A percentile compares a stretch with the other conserved stretches of the same genome.
Conservation (phyloP, 1,284 basidiomycete genomes). For the Pseudomicrostroma phylloplanum region DNA sequence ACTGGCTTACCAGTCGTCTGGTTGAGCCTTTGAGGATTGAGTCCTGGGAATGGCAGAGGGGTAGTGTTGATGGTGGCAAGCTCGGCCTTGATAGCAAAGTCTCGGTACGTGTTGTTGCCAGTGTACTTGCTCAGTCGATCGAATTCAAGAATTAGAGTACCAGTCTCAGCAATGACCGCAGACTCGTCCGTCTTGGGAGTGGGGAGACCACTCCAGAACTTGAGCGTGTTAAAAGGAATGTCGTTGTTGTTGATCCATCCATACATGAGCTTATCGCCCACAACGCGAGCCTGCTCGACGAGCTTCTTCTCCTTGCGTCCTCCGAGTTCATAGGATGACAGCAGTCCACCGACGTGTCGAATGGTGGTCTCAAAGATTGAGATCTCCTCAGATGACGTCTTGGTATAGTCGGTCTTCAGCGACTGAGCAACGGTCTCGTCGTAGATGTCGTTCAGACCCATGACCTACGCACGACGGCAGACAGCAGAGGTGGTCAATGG, state of each 20-base stretch:
- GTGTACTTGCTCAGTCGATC: conserved; percentile 33
- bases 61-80: conserved; percentile 24
- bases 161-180: conserved; percentile 33
- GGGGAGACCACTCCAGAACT: conserved; percentile 27
- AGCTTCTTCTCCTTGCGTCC: conserved; percentile 31
- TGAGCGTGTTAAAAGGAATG: conserved; percentile 35
- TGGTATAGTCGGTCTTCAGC: conserved; percentile 29
- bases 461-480: conserved; percentile 15
- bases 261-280: conserved; percentile 32
- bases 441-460: conserved; percentile 34
- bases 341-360: conserved; percentile 37
- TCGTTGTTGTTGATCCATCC: conserved; percentile 34
- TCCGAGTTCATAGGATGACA: conserved; percentile 39
- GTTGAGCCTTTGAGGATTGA: conserved; percentile 28
- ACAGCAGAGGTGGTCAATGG: no score
- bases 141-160: conserved; percentile 39
- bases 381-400: conserved; percentile 21
- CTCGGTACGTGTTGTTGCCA: conserved; percentile 26
- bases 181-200: conserved; percentile 16
- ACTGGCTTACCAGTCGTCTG: conserved; percentile 13
- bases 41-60: conserved; percentile 24
- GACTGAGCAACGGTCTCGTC: conserved; percentile 20
- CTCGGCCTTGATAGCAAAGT: conserved; percentile 28
- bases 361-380: conserved; percentile 45
- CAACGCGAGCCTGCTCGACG: conserved; percentile 32